Percentiles rank a stretch among this genome's conserved stretches.
phyloP scores from a whole-genome alignment of 2,329 filamentous ascomycete species.

The Elsinoe batatas region DNA sequence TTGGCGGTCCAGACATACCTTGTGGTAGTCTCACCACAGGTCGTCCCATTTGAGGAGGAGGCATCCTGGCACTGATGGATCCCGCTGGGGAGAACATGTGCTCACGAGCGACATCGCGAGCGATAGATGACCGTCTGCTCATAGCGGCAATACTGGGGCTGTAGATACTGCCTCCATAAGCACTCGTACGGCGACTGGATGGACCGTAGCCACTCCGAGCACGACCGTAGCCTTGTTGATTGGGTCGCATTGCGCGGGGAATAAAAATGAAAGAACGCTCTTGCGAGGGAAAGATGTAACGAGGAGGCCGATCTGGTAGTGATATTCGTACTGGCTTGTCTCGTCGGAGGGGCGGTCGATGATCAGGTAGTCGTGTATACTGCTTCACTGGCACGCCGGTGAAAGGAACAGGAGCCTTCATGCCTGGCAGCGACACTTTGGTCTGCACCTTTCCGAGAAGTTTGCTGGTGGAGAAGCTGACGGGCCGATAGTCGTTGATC shows the following conservation, averaged over 20 bases:
- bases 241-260: slow-evolving; percentile 81
- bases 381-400: slow-evolving; percentile 72
- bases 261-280: slow-evolving; percentile 98
- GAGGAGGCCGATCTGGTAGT: slow-evolving; percentile 64
- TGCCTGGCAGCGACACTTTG: slow-evolving; percentile 66
- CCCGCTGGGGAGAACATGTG: slow-evolving; percentile 70
- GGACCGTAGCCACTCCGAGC: slow-evolving; percentile 57
- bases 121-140: slow-evolving; percentile 75
- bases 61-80: slow-evolving; percentile 57
- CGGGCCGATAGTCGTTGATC: slow-evolving; percentile 17
- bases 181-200: slow-evolving; percentile 20
- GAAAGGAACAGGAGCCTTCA: slow-evolving; percentile 62
- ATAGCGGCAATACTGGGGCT: slow-evolving; percentile 70
- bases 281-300: slow-evolving; percentile 82
- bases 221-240: slow-evolving; percentile 66
- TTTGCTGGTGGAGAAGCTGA: slow-evolving; percentile 65
- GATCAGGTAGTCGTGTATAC: slow-evolving; percentile 88
- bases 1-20: slow-evolving; percentile 32
- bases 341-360: slow-evolving; percentile 82
- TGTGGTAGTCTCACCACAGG: slow-evolving; percentile 81
- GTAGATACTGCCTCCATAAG: slow-evolving; percentile 63
- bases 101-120: slow-evolving; percentile 58
- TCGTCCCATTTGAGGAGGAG: slow-evolving; percentile 26
- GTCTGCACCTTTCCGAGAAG: slow-evolving; percentile 78
- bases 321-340: slow-evolving; percentile 96